Evolutionary conservation across 2,329 filamentous ascomycete species (phyloP).

Genomic region (Dothideomycetidae sp.): DNA sequence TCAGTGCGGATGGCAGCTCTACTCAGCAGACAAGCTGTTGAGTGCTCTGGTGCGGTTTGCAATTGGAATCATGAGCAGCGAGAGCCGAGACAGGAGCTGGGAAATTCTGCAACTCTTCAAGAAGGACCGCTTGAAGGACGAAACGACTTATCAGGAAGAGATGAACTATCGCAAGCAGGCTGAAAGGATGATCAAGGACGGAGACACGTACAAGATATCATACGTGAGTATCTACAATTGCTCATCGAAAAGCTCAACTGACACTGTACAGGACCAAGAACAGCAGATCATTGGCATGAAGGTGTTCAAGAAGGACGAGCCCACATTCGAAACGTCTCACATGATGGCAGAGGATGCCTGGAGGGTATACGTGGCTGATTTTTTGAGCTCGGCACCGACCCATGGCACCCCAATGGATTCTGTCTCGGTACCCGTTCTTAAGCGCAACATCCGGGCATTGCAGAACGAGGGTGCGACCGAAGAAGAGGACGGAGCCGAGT

Average conservation of each 20-base stretch:
- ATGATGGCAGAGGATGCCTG: slow-evolving; percentile 51
- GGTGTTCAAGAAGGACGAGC: slow-evolving; percentile 77
- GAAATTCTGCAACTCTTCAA: slow-evolving; percentile 83
- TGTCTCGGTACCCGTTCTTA: slow-evolving; percentile 27
- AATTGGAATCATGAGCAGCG: slow-evolving; percentile 67
- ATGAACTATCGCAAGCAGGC: slow-evolving; percentile 83
- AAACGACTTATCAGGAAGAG: slow-evolving; percentile 80
- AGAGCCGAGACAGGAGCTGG: slow-evolving; percentile 83
- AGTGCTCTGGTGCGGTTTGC: slow-evolving; percentile 68
- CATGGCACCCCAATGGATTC: slow-evolving; percentile 24
- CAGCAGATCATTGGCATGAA: slow-evolving; percentile 58
- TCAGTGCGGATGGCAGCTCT: slow-evolving; percentile 80
- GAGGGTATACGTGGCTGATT: slow-evolving; percentile 93
- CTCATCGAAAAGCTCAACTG: not conserved
- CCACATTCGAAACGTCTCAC: slow-evolving; percentile 59
- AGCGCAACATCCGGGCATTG: slow-evolving; percentile 25
- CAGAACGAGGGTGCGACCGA: slow-evolving; percentile 14
- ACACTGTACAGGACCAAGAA: slow-evolving; percentile 44
- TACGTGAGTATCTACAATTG: slow-evolving; percentile 53
- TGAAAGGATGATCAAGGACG: slow-evolving; percentile 84
- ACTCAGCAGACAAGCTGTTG: slow-evolving; percentile 81
- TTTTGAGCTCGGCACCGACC: slow-evolving; percentile 75
- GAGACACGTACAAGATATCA: slow-evolving; percentile 76
- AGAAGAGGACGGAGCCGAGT: slow-evolving; percentile 10
- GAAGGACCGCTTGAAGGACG: slow-evolving; percentile 63